Base-by-base conservation (phyloP, 306 rosid genomes). In the Crataegus laevigata region DNA sequence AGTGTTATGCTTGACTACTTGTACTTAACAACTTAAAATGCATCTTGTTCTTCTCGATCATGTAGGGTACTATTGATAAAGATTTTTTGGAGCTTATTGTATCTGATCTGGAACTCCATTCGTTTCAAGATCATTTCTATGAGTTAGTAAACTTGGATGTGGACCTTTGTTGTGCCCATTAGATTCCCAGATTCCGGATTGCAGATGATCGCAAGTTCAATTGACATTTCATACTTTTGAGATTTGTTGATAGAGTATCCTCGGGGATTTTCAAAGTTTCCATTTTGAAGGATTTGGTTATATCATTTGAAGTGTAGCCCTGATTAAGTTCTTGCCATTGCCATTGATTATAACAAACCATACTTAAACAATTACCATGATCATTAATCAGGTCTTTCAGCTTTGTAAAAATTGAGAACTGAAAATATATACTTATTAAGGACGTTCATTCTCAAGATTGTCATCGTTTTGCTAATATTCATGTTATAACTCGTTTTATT, bases 1-100 rank as follows among this genome's bases (percentile, higher is more conserved):
- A 15, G 60, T 71, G 76, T 11, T 55, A n/a, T 71, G 66, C 66
- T 55, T 71, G 58, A 22, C 66, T 34, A 55, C 52, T 54, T 71
- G 22, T 59, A 26, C 40, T 72, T 15, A 2, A 25, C 42, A 59
- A 26, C 68, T 18, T 30, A 8, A 38, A 55, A 36, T 22, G 26
- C 8, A 73, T 28, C 34, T 40, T 18, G 60, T 25, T 59, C 55
- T 59, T 57, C 42, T 34, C 62, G 6, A 12, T 52, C 14, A 30
- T 28, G 42, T 63, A 22, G 26, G 69, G 7, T 32, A 8, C n/a
- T 36, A 40, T 21, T 38, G 67, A 58, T 36, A 28, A 60, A 65
- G 28, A 13, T 11, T 73, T 18, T 26, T 42, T 18, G 59, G 28
- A 12, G 36, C 59, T 42, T 73, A 28, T 19, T 19, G 12, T 11